These are phyloP conservation scores for Thozetella sp. DNA, from an alignment of 495 filamentous ascomycete genomes.

Conservation along the genomic window DNA sequence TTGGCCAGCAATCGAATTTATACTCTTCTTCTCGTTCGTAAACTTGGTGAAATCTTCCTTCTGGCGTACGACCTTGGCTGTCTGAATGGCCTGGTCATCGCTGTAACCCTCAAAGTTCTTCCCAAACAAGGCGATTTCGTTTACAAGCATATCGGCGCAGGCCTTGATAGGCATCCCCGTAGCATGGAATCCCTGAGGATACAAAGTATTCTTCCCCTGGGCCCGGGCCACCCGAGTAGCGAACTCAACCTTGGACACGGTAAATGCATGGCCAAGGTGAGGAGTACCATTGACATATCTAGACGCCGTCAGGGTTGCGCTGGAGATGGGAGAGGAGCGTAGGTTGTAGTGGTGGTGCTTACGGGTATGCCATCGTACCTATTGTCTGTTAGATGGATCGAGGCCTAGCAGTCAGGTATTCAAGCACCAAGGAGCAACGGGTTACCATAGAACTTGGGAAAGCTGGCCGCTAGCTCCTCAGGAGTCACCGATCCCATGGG, in stretches of 20 bases:
- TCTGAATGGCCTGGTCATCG: constrained; percentile 36
- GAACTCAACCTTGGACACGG: constrained; percentile 9
- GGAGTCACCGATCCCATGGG: not conserved
- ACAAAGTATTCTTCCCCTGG: constrained; percentile 78
- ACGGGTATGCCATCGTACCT: constrained; percentile 10
- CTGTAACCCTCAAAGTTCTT: constrained; percentile 74
- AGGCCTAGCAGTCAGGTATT: too few species aligned
- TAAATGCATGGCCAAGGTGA: constrained; percentile 8
- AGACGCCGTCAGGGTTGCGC: too few species aligned
- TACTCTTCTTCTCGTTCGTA: constrained; percentile 68
- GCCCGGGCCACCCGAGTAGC: constrained; percentile 31
- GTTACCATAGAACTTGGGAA: constrained; percentile 7
- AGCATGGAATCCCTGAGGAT: constrained; percentile 85
- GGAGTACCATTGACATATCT: constrained; percentile 4
- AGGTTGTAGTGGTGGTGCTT: not conserved
- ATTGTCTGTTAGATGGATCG: too few species aligned
- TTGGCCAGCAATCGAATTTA: not conserved
- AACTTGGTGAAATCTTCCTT: constrained; percentile 81
- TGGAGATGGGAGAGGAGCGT: too few species aligned
- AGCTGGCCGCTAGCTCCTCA: not conserved
- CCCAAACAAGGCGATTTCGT: constrained; percentile 83
- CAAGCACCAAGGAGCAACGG: not conserved
- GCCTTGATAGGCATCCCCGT: constrained; percentile 95
- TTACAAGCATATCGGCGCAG: constrained; percentile 81
- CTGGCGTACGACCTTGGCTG: constrained; percentile 7